phyloP scores from a whole-genome alignment of 306 rosid genomes.

The Rosa chinensis region DNA sequence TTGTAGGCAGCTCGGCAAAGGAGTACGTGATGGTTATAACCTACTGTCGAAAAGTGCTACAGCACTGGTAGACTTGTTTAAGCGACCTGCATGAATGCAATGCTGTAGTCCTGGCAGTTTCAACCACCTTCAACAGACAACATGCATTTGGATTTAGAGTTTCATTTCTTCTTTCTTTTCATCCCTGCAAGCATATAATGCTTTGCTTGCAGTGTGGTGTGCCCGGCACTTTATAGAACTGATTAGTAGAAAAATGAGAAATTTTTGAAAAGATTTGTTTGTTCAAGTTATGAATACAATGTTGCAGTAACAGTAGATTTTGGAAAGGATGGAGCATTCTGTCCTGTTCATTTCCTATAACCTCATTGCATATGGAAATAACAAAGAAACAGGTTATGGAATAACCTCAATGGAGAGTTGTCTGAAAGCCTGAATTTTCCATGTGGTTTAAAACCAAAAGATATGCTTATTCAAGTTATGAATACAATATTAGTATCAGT shows the following conservation, averaged over 20 bases:
- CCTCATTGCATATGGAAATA: background rate
- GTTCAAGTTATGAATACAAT: background rate
- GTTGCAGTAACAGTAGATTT: background rate
- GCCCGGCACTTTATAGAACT: background rate
- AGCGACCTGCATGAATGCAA: background rate
- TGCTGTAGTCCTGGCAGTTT: background rate
- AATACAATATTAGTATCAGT: background rate
- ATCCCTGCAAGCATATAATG: constrained; percentile 15
- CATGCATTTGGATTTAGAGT: background rate
- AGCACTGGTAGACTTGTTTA: background rate
- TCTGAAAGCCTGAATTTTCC: background rate
- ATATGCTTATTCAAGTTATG: background rate
- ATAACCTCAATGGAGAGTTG: background rate
- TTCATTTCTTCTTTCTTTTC: background rate
- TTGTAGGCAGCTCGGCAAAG: constrained; percentile 56
- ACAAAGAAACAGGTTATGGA: background rate
- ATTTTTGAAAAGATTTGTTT: background rate
- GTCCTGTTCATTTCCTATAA: background rate
- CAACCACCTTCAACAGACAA: background rate
- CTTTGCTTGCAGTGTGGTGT: constrained; percentile 18
- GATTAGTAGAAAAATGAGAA: background rate
- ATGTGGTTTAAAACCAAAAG: background rate
- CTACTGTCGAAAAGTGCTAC: constrained; percentile 37
- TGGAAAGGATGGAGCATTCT: background rate
- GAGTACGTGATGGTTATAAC: constrained; percentile 65